Evolutionary conservation across 2,329 filamentous ascomycete genomes (phyloP).

Genomic region (Nothophaeocryptopus gaeumannii): DNA sequence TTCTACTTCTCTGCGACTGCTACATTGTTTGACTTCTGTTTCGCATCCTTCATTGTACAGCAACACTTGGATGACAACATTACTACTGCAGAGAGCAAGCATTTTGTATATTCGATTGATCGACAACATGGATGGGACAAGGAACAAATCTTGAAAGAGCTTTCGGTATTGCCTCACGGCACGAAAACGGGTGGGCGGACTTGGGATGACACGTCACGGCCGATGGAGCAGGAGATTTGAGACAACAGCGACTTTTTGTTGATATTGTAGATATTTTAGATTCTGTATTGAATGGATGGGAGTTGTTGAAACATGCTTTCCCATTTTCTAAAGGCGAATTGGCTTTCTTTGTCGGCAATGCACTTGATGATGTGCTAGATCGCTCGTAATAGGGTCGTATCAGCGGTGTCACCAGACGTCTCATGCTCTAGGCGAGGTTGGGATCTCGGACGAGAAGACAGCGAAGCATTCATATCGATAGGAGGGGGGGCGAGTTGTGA

Average conservation of each 20-base stretch:
- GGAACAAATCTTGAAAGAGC: not conserved
- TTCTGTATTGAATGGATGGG: not conserved
- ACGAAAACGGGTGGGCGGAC: constrained; percentile 1
- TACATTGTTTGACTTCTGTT: not conserved
- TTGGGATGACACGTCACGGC: constrained; percentile 2
- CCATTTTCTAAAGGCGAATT: no score
- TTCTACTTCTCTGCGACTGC: constrained; percentile 1
- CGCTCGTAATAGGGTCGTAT: no score
- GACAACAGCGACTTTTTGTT: not conserved
- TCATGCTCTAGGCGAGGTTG: no score
- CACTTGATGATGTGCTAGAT: no score
- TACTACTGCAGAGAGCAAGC: not conserved
- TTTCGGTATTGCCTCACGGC: constrained; percentile 11
- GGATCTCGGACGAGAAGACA: no score
- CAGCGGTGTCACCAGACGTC: no score
- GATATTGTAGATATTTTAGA: not conserved
- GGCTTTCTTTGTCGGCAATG: no score
- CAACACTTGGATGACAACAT: not conserved
- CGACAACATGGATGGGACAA: not conserved
- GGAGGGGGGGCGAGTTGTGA: no score
- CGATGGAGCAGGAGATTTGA: not conserved
- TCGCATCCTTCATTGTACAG: constrained; percentile 10
- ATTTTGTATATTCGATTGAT: not conserved
- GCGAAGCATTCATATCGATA: no score
- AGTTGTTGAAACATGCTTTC: no score